Percentiles rank a stretch among this genome's conserved stretches.
Conservation (phyloP, 2,329 filamentous ascomycete genomes). For the Alternaria panax region DNA sequence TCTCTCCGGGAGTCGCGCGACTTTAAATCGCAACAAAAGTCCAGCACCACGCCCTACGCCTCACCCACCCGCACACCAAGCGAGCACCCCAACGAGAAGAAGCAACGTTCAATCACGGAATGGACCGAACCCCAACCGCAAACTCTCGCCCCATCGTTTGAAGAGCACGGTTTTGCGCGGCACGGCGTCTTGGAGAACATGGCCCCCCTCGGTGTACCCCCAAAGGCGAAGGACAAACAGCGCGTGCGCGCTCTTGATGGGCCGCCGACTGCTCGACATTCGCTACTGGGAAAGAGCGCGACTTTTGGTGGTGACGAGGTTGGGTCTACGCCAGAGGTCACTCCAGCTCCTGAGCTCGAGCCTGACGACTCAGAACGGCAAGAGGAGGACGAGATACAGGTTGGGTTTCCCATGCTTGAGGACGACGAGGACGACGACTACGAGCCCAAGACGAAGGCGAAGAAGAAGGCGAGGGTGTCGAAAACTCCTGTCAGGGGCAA, state of each 20-base stretch:
- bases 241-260: constrained; percentile 58
- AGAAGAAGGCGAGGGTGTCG: constrained; percentile 41
- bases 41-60: constrained; percentile 48
- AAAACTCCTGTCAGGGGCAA: constrained; percentile 49
- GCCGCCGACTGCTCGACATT: constrained; percentile 44
- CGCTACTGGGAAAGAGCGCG: constrained; percentile 51
- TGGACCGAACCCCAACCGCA: constrained; percentile 67
- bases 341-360: constrained; percentile 50
- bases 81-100: constrained; percentile 42
- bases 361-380: constrained; percentile 50
- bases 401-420: constrained; percentile 43
- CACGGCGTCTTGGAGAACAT: constrained; percentile 83
- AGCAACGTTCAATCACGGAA: constrained; percentile 50
- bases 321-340: constrained; percentile 57
- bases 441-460: constrained; percentile 44
- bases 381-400: constrained; percentile 47
- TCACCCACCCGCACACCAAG: constrained; percentile 40
- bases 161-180: constrained; percentile 76
- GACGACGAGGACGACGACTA: constrained; percentile 59
- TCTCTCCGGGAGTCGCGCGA: constrained; percentile 36
- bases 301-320: constrained; percentile 50
- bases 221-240: constrained; percentile 67
- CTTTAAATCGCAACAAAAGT: constrained; percentile 36
- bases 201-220: constrained; percentile 78
- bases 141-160: constrained; percentile 70